A percentile compares a stretch with the other conserved stretches of the same genome.
These are phyloP conservation scores for Coniferiporia sulphurascens DNA, from an alignment of 1,284 basidiomycete genomes.

Conservation along the genomic window DNA sequence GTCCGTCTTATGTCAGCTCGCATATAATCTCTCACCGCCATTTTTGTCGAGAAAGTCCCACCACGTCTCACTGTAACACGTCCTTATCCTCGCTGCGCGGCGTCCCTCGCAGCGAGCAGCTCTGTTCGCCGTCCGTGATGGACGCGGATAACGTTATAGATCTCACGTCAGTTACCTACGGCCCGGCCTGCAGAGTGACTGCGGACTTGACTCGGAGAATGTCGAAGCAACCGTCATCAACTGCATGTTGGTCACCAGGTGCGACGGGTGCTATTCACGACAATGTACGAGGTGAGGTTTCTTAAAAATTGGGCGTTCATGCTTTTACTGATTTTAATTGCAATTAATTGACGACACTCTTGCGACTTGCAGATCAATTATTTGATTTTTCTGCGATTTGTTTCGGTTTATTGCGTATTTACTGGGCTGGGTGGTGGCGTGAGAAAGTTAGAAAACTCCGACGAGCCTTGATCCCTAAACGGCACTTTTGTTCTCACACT, in stretches of 20 bases:
- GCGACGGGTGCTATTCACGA: not conserved
- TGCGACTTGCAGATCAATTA: not conserved
- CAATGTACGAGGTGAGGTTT: not conserved
- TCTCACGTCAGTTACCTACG: not conserved
- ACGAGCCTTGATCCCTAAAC: not conserved
- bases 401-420: not conserved
- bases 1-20: too few relatives aligned
- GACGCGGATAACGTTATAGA: not conserved
- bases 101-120: too few relatives aligned
- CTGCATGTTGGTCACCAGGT: not conserved
- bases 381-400: not conserved
- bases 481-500: too few relatives aligned
- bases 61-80: too few relatives aligned
- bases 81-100: too few relatives aligned
- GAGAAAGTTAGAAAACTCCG: not conserved
- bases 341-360: not conserved
- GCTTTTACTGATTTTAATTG: not conserved
- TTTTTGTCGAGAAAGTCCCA: too few relatives aligned
- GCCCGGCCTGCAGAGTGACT: not conserved
- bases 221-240: not conserved
- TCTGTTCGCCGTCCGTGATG: too few relatives aligned
- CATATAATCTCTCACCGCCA: too few relatives aligned
- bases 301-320: not conserved
- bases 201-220: not conserved
- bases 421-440: not conserved